phyloP scores from a whole-genome alignment of 2,329 filamentous ascomycete species.

The Myotisia sp. region DNA sequence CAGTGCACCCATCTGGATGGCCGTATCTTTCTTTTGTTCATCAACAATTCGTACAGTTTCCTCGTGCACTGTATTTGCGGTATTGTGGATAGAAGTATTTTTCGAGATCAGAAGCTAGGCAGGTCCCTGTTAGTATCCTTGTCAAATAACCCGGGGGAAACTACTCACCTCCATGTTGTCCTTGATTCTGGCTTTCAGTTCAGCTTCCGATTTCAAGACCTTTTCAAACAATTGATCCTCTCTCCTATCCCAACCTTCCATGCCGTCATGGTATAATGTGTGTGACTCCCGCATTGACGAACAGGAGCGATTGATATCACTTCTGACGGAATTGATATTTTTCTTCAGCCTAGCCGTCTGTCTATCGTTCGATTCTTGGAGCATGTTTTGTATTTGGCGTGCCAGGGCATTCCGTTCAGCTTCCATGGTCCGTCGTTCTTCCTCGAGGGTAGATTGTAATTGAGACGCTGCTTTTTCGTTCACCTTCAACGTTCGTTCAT shows the following conservation, averaged over 20 bases:
- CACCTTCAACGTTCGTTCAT: slow-evolving; percentile 51
- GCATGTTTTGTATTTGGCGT: slow-evolving; percentile 59
- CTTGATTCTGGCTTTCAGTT: slow-evolving; percentile 66
- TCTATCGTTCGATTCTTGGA: slow-evolving; percentile 57
- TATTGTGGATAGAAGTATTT: slow-evolving; percentile 68
- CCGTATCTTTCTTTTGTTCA: slow-evolving; percentile 74
- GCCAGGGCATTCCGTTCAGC: slow-evolving; percentile 62
- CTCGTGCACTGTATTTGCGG: slow-evolving; percentile 74
- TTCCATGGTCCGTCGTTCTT: slow-evolving; percentile 59
- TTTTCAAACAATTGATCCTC: slow-evolving; percentile 56
- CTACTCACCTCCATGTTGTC: slow-evolving; percentile 64
- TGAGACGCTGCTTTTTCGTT: slow-evolving; percentile 52
- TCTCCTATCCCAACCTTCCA: slow-evolving; percentile 59
- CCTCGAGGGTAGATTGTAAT: slow-evolving; percentile 55
- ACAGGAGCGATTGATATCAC: slow-evolving; percentile 51
- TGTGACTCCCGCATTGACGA: slow-evolving; percentile 52
- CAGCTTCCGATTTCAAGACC: slow-evolving; percentile 58
- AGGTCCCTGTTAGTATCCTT: slow-evolving; percentile 4
- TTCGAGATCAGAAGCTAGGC: slow-evolving; percentile 8
- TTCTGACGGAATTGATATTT: slow-evolving; percentile 48
- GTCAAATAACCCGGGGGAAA: background rate
- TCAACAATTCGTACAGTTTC: slow-evolving; percentile 84
- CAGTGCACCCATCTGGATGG: slow-evolving; percentile 73
- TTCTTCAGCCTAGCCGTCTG: slow-evolving; percentile 59
- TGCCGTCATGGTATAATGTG: slow-evolving; percentile 51